A percentile compares a stretch with the other conserved stretches of the same genome.
These are phyloP conservation scores for Lentinus polychrous DNA, from an alignment of 1,284 basidiomycete genomes.

Conservation along the genomic window DNA sequence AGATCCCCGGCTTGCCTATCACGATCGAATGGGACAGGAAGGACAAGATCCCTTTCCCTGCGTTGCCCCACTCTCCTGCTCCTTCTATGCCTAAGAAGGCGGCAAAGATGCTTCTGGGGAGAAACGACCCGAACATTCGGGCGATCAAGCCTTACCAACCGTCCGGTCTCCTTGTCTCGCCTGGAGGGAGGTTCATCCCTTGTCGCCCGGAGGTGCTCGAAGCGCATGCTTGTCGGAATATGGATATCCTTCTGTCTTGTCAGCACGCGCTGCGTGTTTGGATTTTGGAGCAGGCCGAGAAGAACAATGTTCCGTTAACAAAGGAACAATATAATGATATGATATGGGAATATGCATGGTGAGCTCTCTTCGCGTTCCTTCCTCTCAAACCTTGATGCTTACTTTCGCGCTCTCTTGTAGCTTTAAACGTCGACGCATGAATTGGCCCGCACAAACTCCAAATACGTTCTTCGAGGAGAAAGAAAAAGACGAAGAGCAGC, in stretches of 20 bases:
- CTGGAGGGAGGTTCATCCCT: constrained; percentile 51
- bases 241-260: constrained; percentile 56
- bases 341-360: constrained; percentile 68
- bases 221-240: constrained; percentile 60
- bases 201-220: constrained; percentile 53
- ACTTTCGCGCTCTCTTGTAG: constrained; percentile 5
- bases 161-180: constrained; percentile 34
- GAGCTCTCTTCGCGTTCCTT: constrained; percentile 18
- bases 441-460: constrained; percentile 11
- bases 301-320: constrained; percentile 28
- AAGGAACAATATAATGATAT: constrained; percentile 43
- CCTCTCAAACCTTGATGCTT: background rate
- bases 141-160: constrained; percentile 20
- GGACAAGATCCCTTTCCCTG: background rate
- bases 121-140: background rate
- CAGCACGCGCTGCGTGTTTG: constrained; percentile 50
- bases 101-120: background rate
- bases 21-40: constrained; percentile 4
- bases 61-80: background rate
- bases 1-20: background rate
- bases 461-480: constrained; percentile 5
- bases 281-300: constrained; percentile 28
- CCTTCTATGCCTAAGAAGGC: background rate
- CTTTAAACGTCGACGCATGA: constrained; percentile 12
- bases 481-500: background rate